phyloP scores from a whole-genome alignment of 306 rosid genomes.

The Prunus mume region DNA sequence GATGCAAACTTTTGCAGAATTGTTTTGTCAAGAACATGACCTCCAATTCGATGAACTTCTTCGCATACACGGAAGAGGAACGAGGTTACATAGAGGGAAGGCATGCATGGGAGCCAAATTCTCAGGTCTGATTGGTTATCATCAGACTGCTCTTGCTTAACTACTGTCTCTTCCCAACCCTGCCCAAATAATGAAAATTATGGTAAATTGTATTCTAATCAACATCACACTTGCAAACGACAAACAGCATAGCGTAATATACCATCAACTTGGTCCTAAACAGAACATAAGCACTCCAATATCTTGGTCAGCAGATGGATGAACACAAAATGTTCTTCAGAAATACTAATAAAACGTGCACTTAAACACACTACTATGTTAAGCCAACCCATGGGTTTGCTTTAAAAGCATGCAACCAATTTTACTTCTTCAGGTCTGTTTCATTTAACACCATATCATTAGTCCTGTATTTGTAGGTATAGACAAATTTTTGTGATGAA shows the following conservation, averaged over 20 bases:
- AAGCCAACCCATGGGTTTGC: not conserved
- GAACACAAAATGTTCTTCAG: not conserved
- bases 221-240: not conserved
- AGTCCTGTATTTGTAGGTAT: not conserved
- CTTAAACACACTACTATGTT: not conserved
- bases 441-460: not conserved
- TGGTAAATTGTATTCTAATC: constrained; percentile 14
- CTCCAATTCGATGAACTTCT: constrained; percentile 96
- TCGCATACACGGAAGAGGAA: constrained; percentile 81
- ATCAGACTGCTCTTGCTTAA: constrained; percentile 82
- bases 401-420: not conserved
- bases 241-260: not conserved
- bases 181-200: constrained; percentile 30
- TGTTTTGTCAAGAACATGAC: constrained; percentile 91
- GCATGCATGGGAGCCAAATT: constrained; percentile 93
- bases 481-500: too few species aligned
- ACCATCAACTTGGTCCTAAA: not conserved
- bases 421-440: not conserved
- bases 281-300: not conserved
- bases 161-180: constrained; percentile 96
- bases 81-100: constrained; percentile 81
- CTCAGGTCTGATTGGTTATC: constrained; percentile 78
- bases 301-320: not conserved
- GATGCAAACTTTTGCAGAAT: constrained; percentile 80
- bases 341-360: not conserved